Base-by-base conservation (phyloP, 2,329 filamentous ascomycete genomes). In the Dactylellina parvicollis region DNA sequence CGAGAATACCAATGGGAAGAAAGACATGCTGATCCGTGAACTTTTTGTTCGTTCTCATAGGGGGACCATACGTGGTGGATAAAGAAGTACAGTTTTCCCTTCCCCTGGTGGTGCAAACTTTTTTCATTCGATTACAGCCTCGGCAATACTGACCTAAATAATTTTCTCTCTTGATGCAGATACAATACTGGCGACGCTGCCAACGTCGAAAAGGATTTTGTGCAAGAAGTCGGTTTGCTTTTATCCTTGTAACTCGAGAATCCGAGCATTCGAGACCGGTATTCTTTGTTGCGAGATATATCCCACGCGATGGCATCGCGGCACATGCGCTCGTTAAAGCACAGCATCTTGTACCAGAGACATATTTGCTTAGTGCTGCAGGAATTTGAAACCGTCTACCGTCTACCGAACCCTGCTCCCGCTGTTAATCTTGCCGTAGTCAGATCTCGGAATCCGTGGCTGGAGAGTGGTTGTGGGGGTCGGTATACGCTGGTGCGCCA, bases 61-160 rank as follows among this genome's bases (percentile, higher is more conserved):
- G 69, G 69, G 32, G 69, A 73, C 20, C 84, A 86, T 79, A 86
- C 84, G 5, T 85, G 84, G 76, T 85, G 84, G 84, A 76, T 85
- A n/a, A 73, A 73, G 60, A 73, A 66, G 69, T 73, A 66, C 52
- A 55, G 67, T 18, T 64, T 50, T 54, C 60, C 52, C n/a, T n/a
- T n/a, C n/a, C n/a, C n/a, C n/a, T n/a, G 42, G 28, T 26, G 34
- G n/a, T 36, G 47, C 42, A 54, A 56, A 40, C n/a, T 22, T 32
- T 49, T 59, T 65, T 65, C 44, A 44, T 60, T 52, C 18, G 46
- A 42, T 57, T 16, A 26, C 24, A 22, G 18, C 28, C 34, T 64
- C 57, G 42, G 42, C 66, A 64, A 55, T 56, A 46, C 69, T 73
- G 9, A 73, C 54, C 26, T 38, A 38, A 14, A 14, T 38, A 14